phyloP scores from a whole-genome alignment of 202 grass and related monocot genomes.

The Eragrostis tef region DNA sequence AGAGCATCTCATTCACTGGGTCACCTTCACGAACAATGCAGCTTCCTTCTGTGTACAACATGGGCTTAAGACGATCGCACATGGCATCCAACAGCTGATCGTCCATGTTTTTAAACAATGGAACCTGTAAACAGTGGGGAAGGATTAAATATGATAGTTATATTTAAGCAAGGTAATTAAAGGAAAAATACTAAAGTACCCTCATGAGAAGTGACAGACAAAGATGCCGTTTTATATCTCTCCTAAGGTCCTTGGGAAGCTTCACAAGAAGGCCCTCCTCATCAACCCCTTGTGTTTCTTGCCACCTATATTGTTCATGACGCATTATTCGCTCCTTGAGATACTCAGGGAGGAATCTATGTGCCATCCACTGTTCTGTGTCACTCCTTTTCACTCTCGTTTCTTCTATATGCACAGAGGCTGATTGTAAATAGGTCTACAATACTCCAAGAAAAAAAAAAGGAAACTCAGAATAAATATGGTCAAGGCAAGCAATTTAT shows the following conservation, averaged over 20 bases:
- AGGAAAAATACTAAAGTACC: conserved; percentile 52
- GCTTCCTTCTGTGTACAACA: conserved; percentile 77
- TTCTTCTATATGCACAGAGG: conserved; percentile 76
- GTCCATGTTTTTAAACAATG: conserved; percentile 87
- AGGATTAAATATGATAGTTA: not conserved
- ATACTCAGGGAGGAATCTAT: conserved; percentile 78
- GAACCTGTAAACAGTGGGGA: conserved; percentile 53
- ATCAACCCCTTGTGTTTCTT: conserved; percentile 95
- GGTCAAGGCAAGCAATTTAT: not conserved
- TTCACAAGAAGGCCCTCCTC: conserved; percentile 80
- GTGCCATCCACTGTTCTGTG: conserved; percentile 87
- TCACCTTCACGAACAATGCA: conserved; percentile 82
- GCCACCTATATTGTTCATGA: conserved; percentile 92
- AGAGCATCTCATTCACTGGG: conserved; percentile 90
- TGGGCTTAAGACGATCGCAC: conserved; percentile 81
- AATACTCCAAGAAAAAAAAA: conserved; percentile 27
- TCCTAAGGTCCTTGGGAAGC: conserved; percentile 92
- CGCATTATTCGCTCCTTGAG: conserved; percentile 81
- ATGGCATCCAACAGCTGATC: conserved; percentile 62
- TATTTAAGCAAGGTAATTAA: not conserved
- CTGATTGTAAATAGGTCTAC: conserved; percentile 91
- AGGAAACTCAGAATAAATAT: not conserved
- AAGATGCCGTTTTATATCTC: conserved; percentile 85
- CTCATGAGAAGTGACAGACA: conserved; percentile 83
- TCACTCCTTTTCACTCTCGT: conserved; percentile 90